Conservation (phyloP, 1,284 basidiomycete genomes). For the Tylopilus sp. region DNA sequence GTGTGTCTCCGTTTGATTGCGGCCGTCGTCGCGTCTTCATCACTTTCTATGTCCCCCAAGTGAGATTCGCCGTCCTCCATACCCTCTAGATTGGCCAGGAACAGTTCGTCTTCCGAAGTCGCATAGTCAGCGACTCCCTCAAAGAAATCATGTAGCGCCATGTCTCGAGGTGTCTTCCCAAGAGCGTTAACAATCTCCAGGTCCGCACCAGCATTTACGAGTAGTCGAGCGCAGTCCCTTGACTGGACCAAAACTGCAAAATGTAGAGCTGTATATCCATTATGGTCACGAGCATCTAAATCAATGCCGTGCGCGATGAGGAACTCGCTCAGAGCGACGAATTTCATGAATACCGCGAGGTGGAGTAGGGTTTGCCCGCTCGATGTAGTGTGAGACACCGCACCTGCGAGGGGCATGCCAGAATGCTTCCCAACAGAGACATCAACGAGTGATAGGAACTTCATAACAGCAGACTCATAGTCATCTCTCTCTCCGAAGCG, state of each 20-base stretch:
- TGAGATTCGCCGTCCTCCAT: conserved; percentile 58
- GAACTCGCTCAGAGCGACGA: conserved; percentile 68
- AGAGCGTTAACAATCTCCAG: conserved; percentile 69
- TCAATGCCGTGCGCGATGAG: conserved; percentile 74
- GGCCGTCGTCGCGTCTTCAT: conserved; percentile 45
- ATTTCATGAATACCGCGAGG: conserved; percentile 80
- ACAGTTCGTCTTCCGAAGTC: conserved; percentile 35
- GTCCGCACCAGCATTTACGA: conserved; percentile 80
- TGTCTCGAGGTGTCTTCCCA: conserved; percentile 79
- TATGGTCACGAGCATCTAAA: conserved; percentile 81
- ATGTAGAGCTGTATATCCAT: conserved; percentile 89
- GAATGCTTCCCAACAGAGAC: conserved; percentile 45
- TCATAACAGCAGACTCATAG: conserved; percentile 76
- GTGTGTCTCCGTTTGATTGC: conserved; percentile 30
- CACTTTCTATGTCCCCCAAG: conserved; percentile 68
- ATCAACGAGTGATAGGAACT: conserved; percentile 76
- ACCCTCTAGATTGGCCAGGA: conserved; percentile 32
- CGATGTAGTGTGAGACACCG: conserved; percentile 61
- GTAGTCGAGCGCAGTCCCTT: conserved; percentile 59
- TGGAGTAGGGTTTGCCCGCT: conserved; percentile 86
- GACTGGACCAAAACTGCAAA: conserved; percentile 76
- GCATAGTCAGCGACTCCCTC: conserved; percentile 33
- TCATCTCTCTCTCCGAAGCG: conserved; percentile 51
- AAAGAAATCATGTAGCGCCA: conserved; percentile 64
- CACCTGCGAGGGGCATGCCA: conserved; percentile 38